Base-by-base conservation (phyloP, 306 rosid species). In the Fagus crenata region DNA sequence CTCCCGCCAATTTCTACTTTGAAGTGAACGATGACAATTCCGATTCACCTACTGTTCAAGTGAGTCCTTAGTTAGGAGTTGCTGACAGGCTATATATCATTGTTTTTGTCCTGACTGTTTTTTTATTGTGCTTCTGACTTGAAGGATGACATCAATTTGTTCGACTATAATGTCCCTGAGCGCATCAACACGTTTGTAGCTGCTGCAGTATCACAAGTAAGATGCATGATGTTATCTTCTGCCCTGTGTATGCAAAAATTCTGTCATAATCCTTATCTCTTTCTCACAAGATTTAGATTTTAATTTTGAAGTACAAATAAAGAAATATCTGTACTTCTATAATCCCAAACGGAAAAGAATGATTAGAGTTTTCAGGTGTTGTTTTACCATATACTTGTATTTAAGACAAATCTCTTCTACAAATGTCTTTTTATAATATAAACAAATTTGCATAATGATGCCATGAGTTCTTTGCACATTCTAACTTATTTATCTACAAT, bases 151-250 rank as follows among this genome's bases (percentile, higher is more conserved):
- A 35, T 81, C 37, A 60, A 75, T 12, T 78, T 85, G 82, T 87
- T 87, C 6, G 89, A 87, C 72, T 87, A 87, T 76, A 87, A 87
- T 80, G 90, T 87, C 31, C 89, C 78, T 59, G 87, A 77, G 33
- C 85, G 90, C 61, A 88, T 87, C 5, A 80, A 82, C 43, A 87
- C 82, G 75, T 87, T 87, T 75, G 84, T 87, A 37, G 85, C 87
- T 63, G 89, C 90, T 80, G 90, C 90, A 60, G 82, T 85, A 39
- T 55, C 87, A 42, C 90, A 87, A 86, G 90, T 87, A 75, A 58
- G 42, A 42, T 43, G 68, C 67, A 35, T 49, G 22, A 53, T 64
- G 49, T 72, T 58, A 58, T 58, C 32, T 28, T 28, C 14, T 8
- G 64, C 64, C 11, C 32, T 58, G 64, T 7, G 64, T 36, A 51